phyloP scores from a whole-genome alignment of 768 basidiomycete genomes.

The Gautieria morchelliformis region DNA sequence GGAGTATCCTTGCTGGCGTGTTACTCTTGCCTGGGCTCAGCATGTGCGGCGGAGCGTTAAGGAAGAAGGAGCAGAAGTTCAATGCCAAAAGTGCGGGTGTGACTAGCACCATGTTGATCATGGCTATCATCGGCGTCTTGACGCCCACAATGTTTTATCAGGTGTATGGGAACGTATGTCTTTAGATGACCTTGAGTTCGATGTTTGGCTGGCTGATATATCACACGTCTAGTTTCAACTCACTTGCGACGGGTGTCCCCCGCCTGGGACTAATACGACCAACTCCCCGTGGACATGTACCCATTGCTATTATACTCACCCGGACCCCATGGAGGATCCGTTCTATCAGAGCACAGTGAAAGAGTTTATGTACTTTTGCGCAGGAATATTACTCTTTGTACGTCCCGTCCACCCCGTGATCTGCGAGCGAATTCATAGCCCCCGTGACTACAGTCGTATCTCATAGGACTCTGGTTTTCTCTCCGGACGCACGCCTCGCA shows the following conservation, averaged over 20 bases:
- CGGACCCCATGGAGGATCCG: conserved; percentile 85
- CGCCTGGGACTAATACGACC: conserved; percentile 9
- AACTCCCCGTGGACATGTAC: conserved; percentile 72
- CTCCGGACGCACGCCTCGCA: conserved; percentile 95
- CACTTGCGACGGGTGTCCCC: conserved; percentile 75
- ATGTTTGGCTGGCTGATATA: not conserved
- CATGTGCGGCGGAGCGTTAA: conserved; percentile 86
- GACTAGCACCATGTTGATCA: conserved; percentile 98
- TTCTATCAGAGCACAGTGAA: conserved; percentile 97
- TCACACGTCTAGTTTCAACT: conserved; percentile 63
- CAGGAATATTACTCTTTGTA: conserved; percentile 80
- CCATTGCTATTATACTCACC: conserved; percentile 91
- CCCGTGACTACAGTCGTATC: conserved; percentile 61
- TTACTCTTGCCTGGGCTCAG: conserved; percentile 94
- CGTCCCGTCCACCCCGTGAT: conserved; percentile 24
- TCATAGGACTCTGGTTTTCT: conserved; percentile 97
- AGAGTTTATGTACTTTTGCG: conserved; percentile 93
- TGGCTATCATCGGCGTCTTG: conserved; percentile 96
- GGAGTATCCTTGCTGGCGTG: conserved; percentile 90
- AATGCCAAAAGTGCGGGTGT: conserved; percentile 99
- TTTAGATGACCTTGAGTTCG: conserved; percentile 1
- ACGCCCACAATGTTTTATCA: conserved; percentile 97
- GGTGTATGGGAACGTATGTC: conserved; percentile 88
- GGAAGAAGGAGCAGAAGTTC: conserved; percentile 92
- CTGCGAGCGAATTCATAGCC: not conserved